These are phyloP conservation scores for Mycena chlorophos DNA, from an alignment of 768 basidiomycete genomes.

Conservation along the genomic window DNA sequence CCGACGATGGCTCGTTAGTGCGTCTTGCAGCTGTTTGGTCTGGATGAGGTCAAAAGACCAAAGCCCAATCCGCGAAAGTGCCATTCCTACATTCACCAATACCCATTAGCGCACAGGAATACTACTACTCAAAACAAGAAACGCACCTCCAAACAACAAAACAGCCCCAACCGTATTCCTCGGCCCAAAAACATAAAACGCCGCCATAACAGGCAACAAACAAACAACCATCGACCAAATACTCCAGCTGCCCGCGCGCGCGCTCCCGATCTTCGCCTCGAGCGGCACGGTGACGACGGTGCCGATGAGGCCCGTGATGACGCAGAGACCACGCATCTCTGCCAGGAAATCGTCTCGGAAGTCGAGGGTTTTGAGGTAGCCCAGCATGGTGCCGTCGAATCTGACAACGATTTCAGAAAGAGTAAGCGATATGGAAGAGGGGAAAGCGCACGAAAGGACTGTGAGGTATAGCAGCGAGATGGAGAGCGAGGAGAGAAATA, in stretches of 20 bases:
- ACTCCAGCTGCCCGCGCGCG: slow-evolving; percentile 51
- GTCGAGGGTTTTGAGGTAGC: slow-evolving; percentile 46
- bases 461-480: slow-evolving; percentile 48
- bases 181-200: slow-evolving; percentile 34
- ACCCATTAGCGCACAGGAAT: neutral
- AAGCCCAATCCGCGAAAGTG: slow-evolving; percentile 46
- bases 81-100: slow-evolving; percentile 37
- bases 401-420: slow-evolving; percentile 18
- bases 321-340: slow-evolving; percentile 47
- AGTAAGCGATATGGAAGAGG: neutral
- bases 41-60: slow-evolving; percentile 57
- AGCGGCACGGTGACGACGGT: slow-evolving; percentile 45
- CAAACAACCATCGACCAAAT: slow-evolving; percentile 50
- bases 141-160: slow-evolving; percentile 45
- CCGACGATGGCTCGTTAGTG: slow-evolving; percentile 43
- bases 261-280: slow-evolving; percentile 42
- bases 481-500: slow-evolving; percentile 43
- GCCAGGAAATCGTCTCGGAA: slow-evolving; percentile 51
- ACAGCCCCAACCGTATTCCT: slow-evolving; percentile 31
- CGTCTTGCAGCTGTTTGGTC: slow-evolving; percentile 47
- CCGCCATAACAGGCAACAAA: slow-evolving; percentile 45
- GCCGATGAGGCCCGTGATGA: slow-evolving; percentile 47
- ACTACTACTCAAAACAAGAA: neutral
- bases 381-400: slow-evolving; percentile 55
- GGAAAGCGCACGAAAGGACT: slow-evolving; percentile 33